These are phyloP conservation scores for Populus deltoides DNA, from an alignment of 345 rosid species.

Conservation along the genomic window DNA sequence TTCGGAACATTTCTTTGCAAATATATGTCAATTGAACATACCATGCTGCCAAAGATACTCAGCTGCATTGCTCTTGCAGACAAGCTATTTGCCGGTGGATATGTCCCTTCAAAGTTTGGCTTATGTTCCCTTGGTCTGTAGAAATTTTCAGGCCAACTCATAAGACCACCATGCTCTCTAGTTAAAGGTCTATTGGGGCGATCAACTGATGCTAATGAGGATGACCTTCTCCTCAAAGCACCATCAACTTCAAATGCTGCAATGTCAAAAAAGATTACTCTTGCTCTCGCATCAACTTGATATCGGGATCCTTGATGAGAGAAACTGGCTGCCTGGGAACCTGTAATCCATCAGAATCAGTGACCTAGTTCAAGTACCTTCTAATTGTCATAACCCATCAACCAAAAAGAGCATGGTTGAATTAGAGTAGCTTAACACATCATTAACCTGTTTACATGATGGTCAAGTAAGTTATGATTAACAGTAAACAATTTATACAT, in stretches of 20 bases:
- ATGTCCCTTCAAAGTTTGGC: slow-evolving; percentile 20
- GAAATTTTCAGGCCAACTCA: slow-evolving; percentile 73
- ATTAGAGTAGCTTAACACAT: not conserved
- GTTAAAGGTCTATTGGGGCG: slow-evolving; percentile 47
- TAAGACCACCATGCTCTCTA: slow-evolving; percentile 52
- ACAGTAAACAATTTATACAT: not conserved
- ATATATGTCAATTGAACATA: slow-evolving; percentile 24
- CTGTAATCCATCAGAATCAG: slow-evolving; percentile 28
- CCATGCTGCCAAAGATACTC: slow-evolving; percentile 80
- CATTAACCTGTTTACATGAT: no score
- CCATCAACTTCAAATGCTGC: slow-evolving; percentile 50
- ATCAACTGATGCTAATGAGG: slow-evolving; percentile 48
- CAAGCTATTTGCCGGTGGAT: slow-evolving; percentile 40
- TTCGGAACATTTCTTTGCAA: not conserved
- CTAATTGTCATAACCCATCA: not conserved
- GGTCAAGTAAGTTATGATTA: no score
- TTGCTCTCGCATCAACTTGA: slow-evolving; percentile 75
- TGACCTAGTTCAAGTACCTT: not conserved
- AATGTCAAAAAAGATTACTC: slow-evolving; percentile 59
- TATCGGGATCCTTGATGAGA: slow-evolving; percentile 51
- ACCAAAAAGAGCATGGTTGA: not conserved
- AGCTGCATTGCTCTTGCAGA: slow-evolving; percentile 77
- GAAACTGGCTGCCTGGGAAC: slow-evolving; percentile 44
- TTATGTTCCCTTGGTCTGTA: slow-evolving; percentile 27
- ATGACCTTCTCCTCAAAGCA: slow-evolving; percentile 39